A percentile compares a stretch with the other conserved stretches of the same genome.
Evolutionary conservation across 495 filamentous ascomycete genomes (phyloP).

Genomic region (Lasiosphaeriaceae sp.): DNA sequence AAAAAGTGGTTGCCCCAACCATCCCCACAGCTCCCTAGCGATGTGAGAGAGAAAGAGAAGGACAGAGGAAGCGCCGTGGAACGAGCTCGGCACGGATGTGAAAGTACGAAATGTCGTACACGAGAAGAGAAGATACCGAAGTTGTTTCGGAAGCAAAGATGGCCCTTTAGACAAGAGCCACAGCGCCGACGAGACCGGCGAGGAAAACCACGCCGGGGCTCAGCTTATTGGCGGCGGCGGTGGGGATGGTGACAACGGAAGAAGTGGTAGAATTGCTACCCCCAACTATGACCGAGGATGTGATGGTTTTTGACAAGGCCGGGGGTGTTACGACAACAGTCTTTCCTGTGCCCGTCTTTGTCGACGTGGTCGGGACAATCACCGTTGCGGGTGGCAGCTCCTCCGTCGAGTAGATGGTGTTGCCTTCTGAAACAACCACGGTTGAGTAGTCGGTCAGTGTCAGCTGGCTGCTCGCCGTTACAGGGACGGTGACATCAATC

Average conservation of each 20-base stretch:
- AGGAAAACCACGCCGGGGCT: conserved; percentile 31
- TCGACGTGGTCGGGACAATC: conserved; percentile 26
- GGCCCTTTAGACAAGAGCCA: conserved; percentile 21
- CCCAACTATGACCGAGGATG: neutral
- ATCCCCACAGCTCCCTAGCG: neutral
- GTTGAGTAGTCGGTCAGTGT: conserved; percentile 31
- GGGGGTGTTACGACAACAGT: conserved; percentile 1
- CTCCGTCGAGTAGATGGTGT: conserved; percentile 16
- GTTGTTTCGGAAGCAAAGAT: too few species aligned
- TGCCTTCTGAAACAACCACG: conserved; percentile 18
- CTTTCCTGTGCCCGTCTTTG: neutral
- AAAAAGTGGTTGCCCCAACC: too few species aligned
- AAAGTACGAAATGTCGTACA: neutral
- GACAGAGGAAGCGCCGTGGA: neutral
- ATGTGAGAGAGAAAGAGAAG: neutral
- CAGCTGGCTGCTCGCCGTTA: conserved; percentile 27
- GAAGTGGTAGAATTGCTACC: neutral
- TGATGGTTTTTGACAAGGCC: neutral
- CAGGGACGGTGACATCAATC: conserved; percentile 24
- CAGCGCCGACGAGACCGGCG: conserved; percentile 35
- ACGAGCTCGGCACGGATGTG: neutral
- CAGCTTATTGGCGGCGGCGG: conserved; percentile 25
- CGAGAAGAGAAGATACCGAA: neutral
- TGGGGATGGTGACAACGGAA: conserved; percentile 1
- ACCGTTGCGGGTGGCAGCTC: conserved; percentile 22